phyloP scores from a whole-genome alignment of 805 yeast species.

The Candida taoyuanica region DNA sequence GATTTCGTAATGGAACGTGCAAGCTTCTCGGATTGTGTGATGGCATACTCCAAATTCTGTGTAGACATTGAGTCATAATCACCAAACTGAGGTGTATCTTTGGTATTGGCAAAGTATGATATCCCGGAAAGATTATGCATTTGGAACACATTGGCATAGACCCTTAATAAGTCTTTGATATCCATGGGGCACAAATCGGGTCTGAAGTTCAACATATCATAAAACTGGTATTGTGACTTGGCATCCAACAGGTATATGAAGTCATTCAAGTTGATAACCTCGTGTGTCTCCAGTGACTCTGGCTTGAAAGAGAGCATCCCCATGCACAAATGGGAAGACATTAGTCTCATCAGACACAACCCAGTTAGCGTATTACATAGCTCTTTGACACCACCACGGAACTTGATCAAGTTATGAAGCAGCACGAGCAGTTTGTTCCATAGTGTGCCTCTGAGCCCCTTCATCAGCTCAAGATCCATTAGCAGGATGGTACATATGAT shows the following conservation, averaged over 20 bases:
- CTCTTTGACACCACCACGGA: constrained; percentile 15
- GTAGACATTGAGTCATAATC: constrained; percentile 7
- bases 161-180: constrained; percentile 10
- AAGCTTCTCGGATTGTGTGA: constrained; percentile 5
- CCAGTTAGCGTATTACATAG: constrained; percentile 11
- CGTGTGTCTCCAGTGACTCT: constrained; percentile 14
- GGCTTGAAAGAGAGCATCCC: constrained; percentile 12
- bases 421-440: constrained; percentile 10
- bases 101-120: constrained; percentile 12
- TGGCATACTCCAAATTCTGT: constrained; percentile 10
- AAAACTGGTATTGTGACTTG: constrained; percentile 14
- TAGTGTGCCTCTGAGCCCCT: constrained; percentile 8
- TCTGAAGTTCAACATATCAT: constrained; percentile 10
- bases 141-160: constrained; percentile 13
- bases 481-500: constrained; percentile 10
- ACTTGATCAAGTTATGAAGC: constrained; percentile 9
- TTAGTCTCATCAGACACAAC: constrained; percentile 11
- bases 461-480: constrained; percentile 8
- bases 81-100: constrained; percentile 5
- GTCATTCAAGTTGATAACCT: constrained; percentile 11
- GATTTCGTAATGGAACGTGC: not conserved
- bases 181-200: constrained; percentile 11
- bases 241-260: constrained; percentile 8
- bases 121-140: constrained; percentile 13
- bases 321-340: constrained; percentile 9